These are phyloP conservation scores for Mycosarcoma maydis DNA, from an alignment of 1,284 basidiomycete genomes.

Conservation along the genomic window DNA sequence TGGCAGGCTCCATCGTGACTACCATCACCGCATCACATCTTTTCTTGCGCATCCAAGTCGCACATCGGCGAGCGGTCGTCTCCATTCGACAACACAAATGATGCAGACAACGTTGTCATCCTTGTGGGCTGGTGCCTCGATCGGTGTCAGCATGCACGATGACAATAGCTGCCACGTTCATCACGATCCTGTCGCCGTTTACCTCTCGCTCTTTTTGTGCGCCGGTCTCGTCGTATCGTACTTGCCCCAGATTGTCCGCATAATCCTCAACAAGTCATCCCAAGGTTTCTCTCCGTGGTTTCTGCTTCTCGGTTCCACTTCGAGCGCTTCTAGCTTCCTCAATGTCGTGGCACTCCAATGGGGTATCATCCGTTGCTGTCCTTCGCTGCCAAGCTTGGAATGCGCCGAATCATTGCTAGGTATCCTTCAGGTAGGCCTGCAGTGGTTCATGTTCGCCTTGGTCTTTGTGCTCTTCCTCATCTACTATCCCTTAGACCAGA, in stretches of 20 bases:
- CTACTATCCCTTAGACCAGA: conserved; percentile 86
- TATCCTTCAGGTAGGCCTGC: conserved; percentile 81
- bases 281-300: conserved; percentile 93
- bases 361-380: conserved; percentile 84
- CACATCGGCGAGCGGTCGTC: background rate
- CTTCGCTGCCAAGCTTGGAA: conserved; percentile 54
- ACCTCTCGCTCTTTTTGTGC: conserved; percentile 80
- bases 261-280: conserved; percentile 74
- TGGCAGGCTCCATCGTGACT: background rate
- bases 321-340: conserved; percentile 66
- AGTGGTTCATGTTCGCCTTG: conserved; percentile 86
- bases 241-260: conserved; percentile 81
- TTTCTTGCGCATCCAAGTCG: background rate
- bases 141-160: conserved; percentile 23
- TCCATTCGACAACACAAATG: conserved; percentile 2
- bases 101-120: conserved; percentile 34
- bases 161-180: conserved; percentile 47
- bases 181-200: conserved; percentile 79
- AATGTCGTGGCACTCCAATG: conserved; percentile 82
- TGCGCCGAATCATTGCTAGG: conserved; percentile 87
- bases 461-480: conserved; percentile 88
- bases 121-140: conserved; percentile 28
- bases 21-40: conserved; percentile 3
- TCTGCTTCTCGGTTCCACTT: conserved; percentile 87
- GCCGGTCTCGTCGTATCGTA: conserved; percentile 86